Conservation (phyloP, 371 early-diverging fungal genomes). For the Entomophthora muscae region DNA sequence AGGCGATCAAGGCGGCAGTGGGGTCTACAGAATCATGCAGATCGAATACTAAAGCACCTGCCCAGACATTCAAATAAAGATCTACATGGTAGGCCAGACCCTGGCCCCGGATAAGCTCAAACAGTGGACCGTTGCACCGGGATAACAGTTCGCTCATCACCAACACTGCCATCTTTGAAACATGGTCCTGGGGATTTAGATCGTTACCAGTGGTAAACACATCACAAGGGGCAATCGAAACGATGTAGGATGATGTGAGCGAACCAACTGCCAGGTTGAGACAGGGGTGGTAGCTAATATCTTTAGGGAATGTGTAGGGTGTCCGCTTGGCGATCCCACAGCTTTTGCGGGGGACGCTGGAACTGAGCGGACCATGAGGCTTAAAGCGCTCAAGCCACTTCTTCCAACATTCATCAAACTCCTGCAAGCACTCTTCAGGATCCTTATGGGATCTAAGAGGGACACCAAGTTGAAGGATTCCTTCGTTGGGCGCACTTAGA, state of each 20-base stretch:
- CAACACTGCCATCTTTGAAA: slow-evolving; percentile 22
- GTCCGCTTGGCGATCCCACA: slow-evolving; percentile 11
- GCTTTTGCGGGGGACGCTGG: background rate
- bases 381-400: slow-evolving; percentile 5
- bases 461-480: background rate
- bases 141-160: slow-evolving; percentile 41
- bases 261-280: slow-evolving; percentile 14
- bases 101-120: slow-evolving; percentile 45
- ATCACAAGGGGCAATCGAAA: slow-evolving; percentile 19
- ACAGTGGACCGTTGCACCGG: slow-evolving; percentile 51
- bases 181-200: slow-evolving; percentile 7
- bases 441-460: background rate
- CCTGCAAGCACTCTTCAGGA: background rate
- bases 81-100: slow-evolving; percentile 53
- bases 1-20: slow-evolving; percentile 23
- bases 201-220: slow-evolving; percentile 14
- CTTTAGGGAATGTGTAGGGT: slow-evolving; percentile 14
- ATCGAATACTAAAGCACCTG: slow-evolving; percentile 30
- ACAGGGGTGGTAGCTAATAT: slow-evolving; percentile 13
- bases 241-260: slow-evolving; percentile 16
- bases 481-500: background rate
- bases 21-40: slow-evolving; percentile 33
- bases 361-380: background rate
- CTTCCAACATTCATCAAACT: background rate
- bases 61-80: slow-evolving; percentile 27